Evolutionary conservation across 2,329 filamentous ascomycete genomes (phyloP).

Genomic region (Dothistroma pini): DNA sequence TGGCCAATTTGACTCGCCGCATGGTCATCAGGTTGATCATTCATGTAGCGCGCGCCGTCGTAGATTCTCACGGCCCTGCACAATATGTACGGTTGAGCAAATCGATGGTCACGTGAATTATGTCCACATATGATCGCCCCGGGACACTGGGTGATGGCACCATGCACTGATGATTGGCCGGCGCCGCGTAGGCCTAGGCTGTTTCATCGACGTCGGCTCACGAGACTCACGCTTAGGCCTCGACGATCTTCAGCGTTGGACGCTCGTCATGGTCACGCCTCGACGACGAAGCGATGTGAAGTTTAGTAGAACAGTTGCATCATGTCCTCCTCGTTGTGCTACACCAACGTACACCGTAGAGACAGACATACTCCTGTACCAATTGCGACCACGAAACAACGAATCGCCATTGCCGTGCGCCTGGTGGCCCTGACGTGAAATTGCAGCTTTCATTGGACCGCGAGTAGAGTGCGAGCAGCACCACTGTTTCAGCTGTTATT

Average conservation of each 20-base stretch:
- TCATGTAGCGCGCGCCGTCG: not conserved
- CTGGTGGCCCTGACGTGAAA: not conserved
- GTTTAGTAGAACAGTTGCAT: not conserved
- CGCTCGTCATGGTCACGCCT: not conserved
- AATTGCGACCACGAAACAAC: not conserved
- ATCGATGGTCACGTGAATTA: not conserved
- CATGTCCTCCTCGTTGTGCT: not conserved
- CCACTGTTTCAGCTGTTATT: constrained; percentile 4
- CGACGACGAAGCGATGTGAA: not conserved
- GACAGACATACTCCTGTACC: not conserved
- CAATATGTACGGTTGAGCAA: not conserved
- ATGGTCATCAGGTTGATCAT: not conserved
- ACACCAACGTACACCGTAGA: no score
- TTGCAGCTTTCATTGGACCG: constrained; percentile 6
- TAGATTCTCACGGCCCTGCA: not conserved
- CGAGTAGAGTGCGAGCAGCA: constrained; percentile 2
- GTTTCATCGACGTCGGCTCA: not conserved
- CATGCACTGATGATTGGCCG: not conserved
- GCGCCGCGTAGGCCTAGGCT: not conserved
- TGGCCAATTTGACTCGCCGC: not conserved
- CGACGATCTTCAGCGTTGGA: not conserved
- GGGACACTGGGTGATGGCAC: not conserved
- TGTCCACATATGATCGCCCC: not conserved
- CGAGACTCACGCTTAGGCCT: not conserved
- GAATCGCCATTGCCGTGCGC: not conserved